Base-by-base conservation (phyloP, 108 stramenopile species). In the Craspedostauros australis region DNA sequence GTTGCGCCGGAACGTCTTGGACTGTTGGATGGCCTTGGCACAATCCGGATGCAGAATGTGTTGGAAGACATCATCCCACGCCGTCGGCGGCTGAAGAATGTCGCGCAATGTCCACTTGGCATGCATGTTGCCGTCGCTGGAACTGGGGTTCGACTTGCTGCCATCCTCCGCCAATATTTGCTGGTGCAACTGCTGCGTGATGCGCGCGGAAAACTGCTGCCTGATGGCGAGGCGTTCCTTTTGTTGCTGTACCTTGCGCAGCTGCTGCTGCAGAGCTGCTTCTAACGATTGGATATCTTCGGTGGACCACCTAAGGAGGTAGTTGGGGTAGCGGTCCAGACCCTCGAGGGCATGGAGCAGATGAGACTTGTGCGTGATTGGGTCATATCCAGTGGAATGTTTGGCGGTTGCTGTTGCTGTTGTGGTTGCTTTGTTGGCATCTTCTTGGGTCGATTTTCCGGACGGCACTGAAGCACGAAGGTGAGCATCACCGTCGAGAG, bases 311-410 rank as follows among this genome's bases (percentile, higher is more conserved):
- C 85, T 51, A 0, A 47, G 43, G 22, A 91, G 54, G 50, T 86
- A 91, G 55, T 82, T 84, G 0, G 89, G 89, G 54, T 91, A 91
- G 1, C 89, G 76, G 60, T 84, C 73, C 37, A 91, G 55, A 5
- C 89, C 89, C 19, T 78, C 85, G 12, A 91, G 34, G 2, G 89
- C 85, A 68, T 91, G 89, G 4, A 76, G 41, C 52, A 86, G 44
- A 57, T 91, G 89, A 20, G 84, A 65, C 43, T 62, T 48, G 28
- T 57, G 46, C 11, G 58, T 46, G n/a, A 22, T 43, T 25, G 86
- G 78, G 41, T 78, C 54, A 70, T 75, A 55, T 31, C 20, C 44
- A 14, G 57, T 25, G 4, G 21, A 14, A 19, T 33, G 1, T 33
- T 9, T 4, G 16, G 16, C 40, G 8, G 26, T 42, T 16, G 26